Conservation (phyloP, 352 stramenopile genomes). For the Globisporangium nodosum region DNA sequence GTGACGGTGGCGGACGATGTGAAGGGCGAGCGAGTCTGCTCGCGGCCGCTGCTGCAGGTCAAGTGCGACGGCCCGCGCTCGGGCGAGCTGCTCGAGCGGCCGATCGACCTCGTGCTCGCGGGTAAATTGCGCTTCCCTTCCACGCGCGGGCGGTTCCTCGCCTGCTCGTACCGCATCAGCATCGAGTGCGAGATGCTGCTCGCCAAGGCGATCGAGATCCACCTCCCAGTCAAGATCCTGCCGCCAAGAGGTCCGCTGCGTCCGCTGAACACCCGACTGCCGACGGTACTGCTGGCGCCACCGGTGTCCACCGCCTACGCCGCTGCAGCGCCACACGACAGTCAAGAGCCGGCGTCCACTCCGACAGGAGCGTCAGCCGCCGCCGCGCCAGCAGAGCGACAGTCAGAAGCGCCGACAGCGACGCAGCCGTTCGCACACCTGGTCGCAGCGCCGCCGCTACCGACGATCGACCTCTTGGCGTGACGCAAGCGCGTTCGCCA, state of each 20-base stretch:
- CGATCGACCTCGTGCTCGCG: constrained; percentile 47
- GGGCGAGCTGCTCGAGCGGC: constrained; percentile 52
- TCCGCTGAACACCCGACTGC: constrained; percentile 1
- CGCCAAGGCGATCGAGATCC: constrained; percentile 19
- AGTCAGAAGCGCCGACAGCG: not conserved
- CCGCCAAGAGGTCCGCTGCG: constrained; percentile 9
- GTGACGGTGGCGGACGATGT: constrained; percentile 37
- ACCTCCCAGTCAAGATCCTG: constrained; percentile 34
- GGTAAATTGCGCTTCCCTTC: constrained; percentile 53
- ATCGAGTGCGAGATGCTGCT: constrained; percentile 54
- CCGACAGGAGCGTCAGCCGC: not conserved
- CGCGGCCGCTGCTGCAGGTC: constrained; percentile 39
- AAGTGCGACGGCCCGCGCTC: constrained; percentile 42
- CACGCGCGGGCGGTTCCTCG: constrained; percentile 46
- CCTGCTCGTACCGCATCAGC: constrained; percentile 51
- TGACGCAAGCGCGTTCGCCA: not conserved
- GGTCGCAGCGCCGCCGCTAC: not conserved
- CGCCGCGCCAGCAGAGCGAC: not conserved
- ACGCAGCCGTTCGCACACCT: constrained; percentile 11
- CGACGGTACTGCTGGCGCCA: no score
- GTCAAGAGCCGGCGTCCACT: not conserved
- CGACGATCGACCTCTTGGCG: constrained; percentile 13
- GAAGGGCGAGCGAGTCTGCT: constrained; percentile 20
- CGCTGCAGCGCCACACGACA: not conserved
- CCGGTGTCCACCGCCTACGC: no score